Conservation (phyloP, 2,329 filamentous ascomycete species). For the Rhynchosporium agropyri region DNA sequence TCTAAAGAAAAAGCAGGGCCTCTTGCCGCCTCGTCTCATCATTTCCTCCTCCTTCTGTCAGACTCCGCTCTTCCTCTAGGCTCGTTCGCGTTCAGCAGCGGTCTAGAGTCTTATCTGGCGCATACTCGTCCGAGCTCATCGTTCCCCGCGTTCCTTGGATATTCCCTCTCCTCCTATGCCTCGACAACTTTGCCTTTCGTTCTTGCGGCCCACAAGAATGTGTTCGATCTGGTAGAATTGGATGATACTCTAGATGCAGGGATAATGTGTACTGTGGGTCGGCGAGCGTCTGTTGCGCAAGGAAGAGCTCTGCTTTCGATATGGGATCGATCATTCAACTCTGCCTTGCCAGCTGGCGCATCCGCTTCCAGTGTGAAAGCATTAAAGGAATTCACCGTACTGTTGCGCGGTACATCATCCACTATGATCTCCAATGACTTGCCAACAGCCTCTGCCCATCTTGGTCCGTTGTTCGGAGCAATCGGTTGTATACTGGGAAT, state of each 20-base stretch:
- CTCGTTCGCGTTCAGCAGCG: conserved; percentile 85
- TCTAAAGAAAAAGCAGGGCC: conserved; percentile 30
- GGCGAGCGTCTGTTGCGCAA: conserved; percentile 74
- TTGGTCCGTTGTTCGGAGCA: conserved; percentile 71
- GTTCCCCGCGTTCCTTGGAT: conserved; percentile 68
- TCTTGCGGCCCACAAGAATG: conserved; percentile 64
- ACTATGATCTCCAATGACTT: conserved; percentile 34
- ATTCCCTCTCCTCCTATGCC: conserved; percentile 72
- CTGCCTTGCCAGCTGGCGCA: conserved; percentile 41
- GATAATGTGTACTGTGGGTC: conserved; percentile 76
- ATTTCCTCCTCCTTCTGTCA: conserved; percentile 75
- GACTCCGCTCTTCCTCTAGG: conserved; percentile 82
- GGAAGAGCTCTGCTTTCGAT: conserved; percentile 73
- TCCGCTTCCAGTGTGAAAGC: conserved; percentile 30
- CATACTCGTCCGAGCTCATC: conserved; percentile 57
- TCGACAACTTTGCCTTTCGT: conserved; percentile 75
- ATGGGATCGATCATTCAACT: conserved; percentile 72
- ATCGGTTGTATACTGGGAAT: conserved; percentile 66
- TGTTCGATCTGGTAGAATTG: conserved; percentile 54
- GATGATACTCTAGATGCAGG: conserved; percentile 79
- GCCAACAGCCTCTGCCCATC: conserved; percentile 61
- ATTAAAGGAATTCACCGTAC: conserved; percentile 37
- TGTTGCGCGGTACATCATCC: conserved; percentile 33
- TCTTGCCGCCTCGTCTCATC: conserved; percentile 43
- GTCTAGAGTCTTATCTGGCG: conserved; percentile 79